Conservation (phyloP, 352 stramenopile genomes). For the Plasmopara halstedii region DNA sequence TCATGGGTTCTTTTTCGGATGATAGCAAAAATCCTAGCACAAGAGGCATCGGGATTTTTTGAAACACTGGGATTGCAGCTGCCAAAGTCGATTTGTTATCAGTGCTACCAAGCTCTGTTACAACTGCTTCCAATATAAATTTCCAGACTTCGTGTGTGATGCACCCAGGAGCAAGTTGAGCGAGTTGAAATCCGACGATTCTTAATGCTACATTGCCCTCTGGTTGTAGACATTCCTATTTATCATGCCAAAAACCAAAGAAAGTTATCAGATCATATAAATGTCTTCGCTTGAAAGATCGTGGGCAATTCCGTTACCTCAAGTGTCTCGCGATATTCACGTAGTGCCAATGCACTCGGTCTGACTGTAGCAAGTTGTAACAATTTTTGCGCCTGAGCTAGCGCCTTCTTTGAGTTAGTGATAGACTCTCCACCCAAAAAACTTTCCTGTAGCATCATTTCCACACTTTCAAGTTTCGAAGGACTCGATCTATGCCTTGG, state of each 20-base stretch:
- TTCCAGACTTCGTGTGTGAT: slow-evolving; percentile 55
- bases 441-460: slow-evolving; percentile 41
- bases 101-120: slow-evolving; percentile 61
- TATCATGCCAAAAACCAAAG: background rate
- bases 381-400: slow-evolving; percentile 56
- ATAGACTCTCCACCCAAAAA: slow-evolving; percentile 28
- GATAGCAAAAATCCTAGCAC: slow-evolving; percentile 58
- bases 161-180: slow-evolving; percentile 39
- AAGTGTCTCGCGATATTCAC: slow-evolving; percentile 52
- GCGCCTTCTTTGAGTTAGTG: slow-evolving; percentile 34
- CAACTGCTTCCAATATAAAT: slow-evolving; percentile 48
- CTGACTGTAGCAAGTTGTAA: slow-evolving; percentile 43
- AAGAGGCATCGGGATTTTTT: slow-evolving; percentile 46
- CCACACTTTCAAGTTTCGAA: background rate
- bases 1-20: slow-evolving; percentile 67
- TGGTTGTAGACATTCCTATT: slow-evolving; percentile 58
- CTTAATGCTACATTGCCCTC: slow-evolving; percentile 55
- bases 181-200: slow-evolving; percentile 65
- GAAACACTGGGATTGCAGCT: slow-evolving; percentile 43
- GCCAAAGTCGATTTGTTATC: slow-evolving; percentile 48
- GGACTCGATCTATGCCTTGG: background rate
- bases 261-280: background rate
- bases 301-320: slow-evolving; percentile 22
- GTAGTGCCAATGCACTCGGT: slow-evolving; percentile 45
- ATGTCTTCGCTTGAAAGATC: background rate